phyloP scores from a whole-genome alignment of 2,329 filamentous ascomycete species.

The Diplodia sapinea region DNA sequence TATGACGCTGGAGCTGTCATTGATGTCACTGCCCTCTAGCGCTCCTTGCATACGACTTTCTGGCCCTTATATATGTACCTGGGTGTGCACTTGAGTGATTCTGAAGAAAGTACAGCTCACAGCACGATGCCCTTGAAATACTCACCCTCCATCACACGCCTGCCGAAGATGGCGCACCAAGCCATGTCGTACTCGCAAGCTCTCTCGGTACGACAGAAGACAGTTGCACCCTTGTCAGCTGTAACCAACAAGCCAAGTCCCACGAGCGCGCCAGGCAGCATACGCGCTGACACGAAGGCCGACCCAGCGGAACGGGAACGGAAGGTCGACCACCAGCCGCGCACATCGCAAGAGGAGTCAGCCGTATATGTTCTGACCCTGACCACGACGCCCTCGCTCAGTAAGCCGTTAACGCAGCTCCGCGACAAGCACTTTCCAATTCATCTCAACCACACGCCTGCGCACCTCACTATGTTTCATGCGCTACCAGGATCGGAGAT shows the following conservation, averaged over 20 bases:
- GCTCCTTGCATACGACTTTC: not conserved
- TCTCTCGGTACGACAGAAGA: conserved; percentile 5
- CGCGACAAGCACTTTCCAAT: conserved; percentile 51
- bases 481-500: conserved; percentile 52
- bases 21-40: conserved; percentile 10
- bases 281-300: conserved; percentile 3
- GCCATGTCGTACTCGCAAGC: conserved; percentile 19
- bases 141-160: conserved; percentile 2
- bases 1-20: conserved; percentile 5
- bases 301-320: not conserved
- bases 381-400: conserved; percentile 47
- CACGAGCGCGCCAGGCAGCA: not conserved
- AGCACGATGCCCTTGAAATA: not conserved
- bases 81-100: not conserved
- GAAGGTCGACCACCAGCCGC: conserved; percentile 40
- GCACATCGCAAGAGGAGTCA: conserved; percentile 38
- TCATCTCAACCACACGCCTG: conserved; percentile 51
- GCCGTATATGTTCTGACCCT: conserved; percentile 53
- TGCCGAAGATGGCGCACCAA: conserved; percentile 6
- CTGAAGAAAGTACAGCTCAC: not conserved
- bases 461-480: conserved; percentile 55
- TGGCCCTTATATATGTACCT: not conserved
- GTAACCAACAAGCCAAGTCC: not conserved
- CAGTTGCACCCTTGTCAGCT: not conserved
- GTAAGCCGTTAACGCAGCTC: conserved; percentile 48